Base-by-base conservation (phyloP, 495 filamentous ascomycete genomes). In the Aspergillus hancockii region DNA sequence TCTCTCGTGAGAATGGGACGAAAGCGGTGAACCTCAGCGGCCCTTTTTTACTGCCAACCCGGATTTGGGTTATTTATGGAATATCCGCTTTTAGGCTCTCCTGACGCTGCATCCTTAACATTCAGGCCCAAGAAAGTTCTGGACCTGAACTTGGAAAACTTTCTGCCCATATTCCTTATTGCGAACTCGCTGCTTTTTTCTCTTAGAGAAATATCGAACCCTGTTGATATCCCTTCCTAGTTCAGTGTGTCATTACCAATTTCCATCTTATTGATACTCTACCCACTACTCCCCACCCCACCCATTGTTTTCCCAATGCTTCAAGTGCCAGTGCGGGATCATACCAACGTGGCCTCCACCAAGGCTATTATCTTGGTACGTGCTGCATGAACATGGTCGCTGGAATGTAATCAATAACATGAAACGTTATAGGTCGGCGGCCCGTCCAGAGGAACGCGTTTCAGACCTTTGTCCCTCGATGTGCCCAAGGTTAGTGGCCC, bases 401-500 rank as follows among this genome's bases (percentile, higher is more conserved):
- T 19, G 2, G 4, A 14, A 28, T 5, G 41, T 32, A 13, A 47
- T 28, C 41, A 38, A 57, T 68, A 47, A 68, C 46, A 16, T 46
- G 1, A 57, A 14, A 52, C 19, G 46, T 65, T 66, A 57, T 68
- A 96, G 92, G 92, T 97, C 68, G 93, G 93, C 62, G 93, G 93
- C 60, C 91, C 92, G 53, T 96, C 91, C 14, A 83, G 94, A 85
- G 94, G 94, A 72, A 99, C 94, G 62, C 85, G 94, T 56, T 99
- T 99, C 80, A 83, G 94, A 65, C 94, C 94, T 68, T 82, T 99
- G 69, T 98, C 94, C 31, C 85, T 99, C 54, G 95, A 99, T 79
- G 84, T 98, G 49, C 94, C 94, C 61, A 99, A 99, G 88, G 93
- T 97, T 72, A 52, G 75, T 63, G 36, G 40, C 40, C 36, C 54